Base-by-base conservation (phyloP, 2,329 filamentous ascomycete species). In the Nemania sp. region DNA sequence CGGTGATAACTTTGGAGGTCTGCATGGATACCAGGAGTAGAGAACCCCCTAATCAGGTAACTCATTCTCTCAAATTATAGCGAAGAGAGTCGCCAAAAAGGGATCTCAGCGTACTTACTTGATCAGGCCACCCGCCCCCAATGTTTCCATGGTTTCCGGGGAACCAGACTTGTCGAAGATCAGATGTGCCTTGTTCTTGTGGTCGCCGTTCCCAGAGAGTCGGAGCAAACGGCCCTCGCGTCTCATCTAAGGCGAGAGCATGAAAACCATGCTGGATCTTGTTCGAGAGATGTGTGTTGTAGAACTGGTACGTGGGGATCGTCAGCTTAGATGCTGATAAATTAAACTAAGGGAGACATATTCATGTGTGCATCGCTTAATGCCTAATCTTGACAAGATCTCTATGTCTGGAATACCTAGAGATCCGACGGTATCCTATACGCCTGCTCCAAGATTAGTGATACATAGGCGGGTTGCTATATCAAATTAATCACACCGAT, bases 101-200 rank as follows among this genome's bases (percentile, higher is more conserved):
- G 11, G 32, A 35, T 35, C 2, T 11, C 32, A 35, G 32, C 32
- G 32, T 35, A 35, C 32, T 35, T 7, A 35, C 32, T 11, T 86
- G 81, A 55, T 87, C 85, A 5, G 79, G 76, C 87, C 87, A 91
- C 1, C 91, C 90, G 35, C 91, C 91, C 4, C 91, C 91, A 54
- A 92, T 88, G 73, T 93, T 91, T 11, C 84, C 88, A 75, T 94
- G 92, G 57, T 86, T 88, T 6, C 91, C 91, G 0, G 91, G 89
- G 73, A 94, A 93, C 89, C 89, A 90, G 13, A 85, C 83, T 69
- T 86, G 84, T 29, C 83, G 80, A 52, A 86, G 77, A 66, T 86
- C 80, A 1, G 83, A 84, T 24, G 76, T 79, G 15, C 78, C 73
- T 41, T 76, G 77, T 32, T 82, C 79, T 27, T 78, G 75, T 0